phyloP scores from a whole-genome alignment of 2,329 filamentous ascomycete species.

The Herpotrichia juniperi region DNA sequence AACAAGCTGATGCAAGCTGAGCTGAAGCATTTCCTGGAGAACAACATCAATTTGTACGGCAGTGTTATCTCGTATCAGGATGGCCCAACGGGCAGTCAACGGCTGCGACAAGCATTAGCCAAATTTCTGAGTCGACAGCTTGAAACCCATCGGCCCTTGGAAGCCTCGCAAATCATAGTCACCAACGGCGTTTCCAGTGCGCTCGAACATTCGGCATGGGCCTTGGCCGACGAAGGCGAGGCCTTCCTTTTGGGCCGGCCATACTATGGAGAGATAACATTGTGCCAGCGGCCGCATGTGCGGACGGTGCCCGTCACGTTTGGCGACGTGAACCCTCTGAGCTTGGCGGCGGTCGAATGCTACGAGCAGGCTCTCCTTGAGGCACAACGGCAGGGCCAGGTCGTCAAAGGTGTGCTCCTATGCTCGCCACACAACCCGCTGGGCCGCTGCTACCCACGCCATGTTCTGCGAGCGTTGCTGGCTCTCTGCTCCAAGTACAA shows the following conservation, averaged over 20 bases:
- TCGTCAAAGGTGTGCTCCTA: constrained; percentile 47
- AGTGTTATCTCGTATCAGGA: too few relatives aligned
- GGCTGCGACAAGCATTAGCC: too few relatives aligned
- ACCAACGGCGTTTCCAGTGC: constrained; percentile 51
- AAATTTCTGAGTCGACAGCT: too few relatives aligned
- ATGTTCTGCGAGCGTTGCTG: constrained; percentile 51
- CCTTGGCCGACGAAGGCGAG: constrained; percentile 48
- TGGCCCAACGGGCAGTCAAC: too few relatives aligned
- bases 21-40: too few relatives aligned
- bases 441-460: constrained; percentile 48
- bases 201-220: constrained; percentile 49
- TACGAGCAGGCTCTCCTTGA: background rate
- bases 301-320: background rate
- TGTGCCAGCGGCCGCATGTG: background rate
- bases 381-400: constrained; percentile 28
- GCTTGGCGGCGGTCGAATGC: too few relatives aligned
- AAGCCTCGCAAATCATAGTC: too few relatives aligned
- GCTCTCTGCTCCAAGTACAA: constrained; percentile 56
- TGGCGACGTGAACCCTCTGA: background rate
- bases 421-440: constrained; percentile 61
- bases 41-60: too few relatives aligned
- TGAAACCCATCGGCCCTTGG: too few relatives aligned
- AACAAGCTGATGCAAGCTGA: too few relatives aligned
- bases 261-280: constrained; percentile 19
- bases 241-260: constrained; percentile 49